A percentile compares a stretch with the other conserved stretches of the same genome.
Evolutionary conservation across 139 green algal genomes (phyloP).

Genomic region (Coccomyxa sp.): DNA sequence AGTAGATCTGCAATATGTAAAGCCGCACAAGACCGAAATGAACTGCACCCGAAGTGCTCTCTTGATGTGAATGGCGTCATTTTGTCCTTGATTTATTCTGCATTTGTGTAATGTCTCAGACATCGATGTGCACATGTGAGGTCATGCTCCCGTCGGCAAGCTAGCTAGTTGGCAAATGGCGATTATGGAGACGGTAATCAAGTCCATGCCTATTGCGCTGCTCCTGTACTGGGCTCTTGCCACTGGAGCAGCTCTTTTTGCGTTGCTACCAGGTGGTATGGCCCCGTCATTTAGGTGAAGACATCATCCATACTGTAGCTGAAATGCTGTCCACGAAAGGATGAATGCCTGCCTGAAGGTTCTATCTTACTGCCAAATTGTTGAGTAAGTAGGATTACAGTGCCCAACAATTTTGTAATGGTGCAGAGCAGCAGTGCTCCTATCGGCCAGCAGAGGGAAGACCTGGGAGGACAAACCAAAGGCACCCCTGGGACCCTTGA

Average conservation of each 20-base stretch:
- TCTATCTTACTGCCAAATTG: neutral
- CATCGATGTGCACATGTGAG: neutral
- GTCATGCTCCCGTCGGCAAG: neutral
- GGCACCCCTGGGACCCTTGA: slow-evolving; percentile 33
- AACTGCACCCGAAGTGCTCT: neutral
- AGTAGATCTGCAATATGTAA: too few relatives aligned
- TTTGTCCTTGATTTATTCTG: neutral
- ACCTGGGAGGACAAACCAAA: slow-evolving; percentile 42
- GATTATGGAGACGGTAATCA: neutral
- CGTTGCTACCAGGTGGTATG: slow-evolving; percentile 40
- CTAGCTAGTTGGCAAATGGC: neutral
- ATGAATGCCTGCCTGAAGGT: too few relatives aligned
- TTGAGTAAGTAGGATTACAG: neutral
- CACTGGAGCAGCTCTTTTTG: slow-evolving; percentile 35
- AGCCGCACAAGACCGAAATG: too few relatives aligned
- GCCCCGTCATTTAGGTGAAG: slow-evolving; percentile 48
- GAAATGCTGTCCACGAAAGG: neutral
- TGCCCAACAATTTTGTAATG: neutral
- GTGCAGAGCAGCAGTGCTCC: slow-evolving; percentile 33
- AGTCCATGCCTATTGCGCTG: neutral
- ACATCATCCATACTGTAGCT: neutral
- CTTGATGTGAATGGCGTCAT: neutral
- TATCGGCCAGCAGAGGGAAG: slow-evolving; percentile 48
- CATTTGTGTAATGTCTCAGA: neutral
- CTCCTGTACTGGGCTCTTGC: slow-evolving; percentile 51